Percentiles rank a stretch among this genome's conserved stretches.
Conservation (phyloP, 2,329 filamentous ascomycete genomes). For the Colletotrichum spinosum region DNA sequence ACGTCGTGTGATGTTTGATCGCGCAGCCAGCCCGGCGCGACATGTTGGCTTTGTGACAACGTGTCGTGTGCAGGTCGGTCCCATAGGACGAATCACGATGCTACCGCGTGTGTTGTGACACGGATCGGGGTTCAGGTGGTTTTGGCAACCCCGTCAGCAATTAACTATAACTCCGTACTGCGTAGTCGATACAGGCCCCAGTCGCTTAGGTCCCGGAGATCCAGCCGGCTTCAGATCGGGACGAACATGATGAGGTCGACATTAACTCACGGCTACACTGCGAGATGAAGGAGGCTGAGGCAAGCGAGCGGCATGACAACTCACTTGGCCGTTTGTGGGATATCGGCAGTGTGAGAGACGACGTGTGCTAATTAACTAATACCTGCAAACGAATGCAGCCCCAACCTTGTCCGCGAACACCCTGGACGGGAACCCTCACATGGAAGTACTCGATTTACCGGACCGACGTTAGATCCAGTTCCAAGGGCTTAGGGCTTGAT, state of each 20-base stretch:
- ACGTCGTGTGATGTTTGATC: background rate
- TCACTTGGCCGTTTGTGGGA: background rate
- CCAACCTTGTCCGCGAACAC: background rate
- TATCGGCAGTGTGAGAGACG: background rate
- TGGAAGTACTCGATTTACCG: background rate
- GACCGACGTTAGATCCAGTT: constrained; percentile 3
- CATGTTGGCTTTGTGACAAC: background rate
- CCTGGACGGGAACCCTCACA: too few relatives aligned
- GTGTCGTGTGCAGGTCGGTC: too few relatives aligned
- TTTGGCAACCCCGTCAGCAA: too few relatives aligned
- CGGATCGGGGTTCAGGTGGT: too few relatives aligned
- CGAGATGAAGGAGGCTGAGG: background rate
- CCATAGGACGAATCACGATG: too few relatives aligned
- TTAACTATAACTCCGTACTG: too few relatives aligned
- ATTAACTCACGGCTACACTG: constrained; percentile 5
- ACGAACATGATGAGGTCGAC: constrained; percentile 5
- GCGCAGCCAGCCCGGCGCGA: background rate
- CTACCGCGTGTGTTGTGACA: too few relatives aligned
- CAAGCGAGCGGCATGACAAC: background rate
- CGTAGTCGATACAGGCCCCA: background rate
- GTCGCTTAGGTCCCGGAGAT: background rate
- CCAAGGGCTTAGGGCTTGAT: constrained; percentile 22
- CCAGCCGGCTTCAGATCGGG: background rate
- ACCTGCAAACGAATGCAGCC: background rate
- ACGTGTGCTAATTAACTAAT: background rate